Conservation (phyloP, 139 green algal genomes). For the Zygnema cylindricum region DNA sequence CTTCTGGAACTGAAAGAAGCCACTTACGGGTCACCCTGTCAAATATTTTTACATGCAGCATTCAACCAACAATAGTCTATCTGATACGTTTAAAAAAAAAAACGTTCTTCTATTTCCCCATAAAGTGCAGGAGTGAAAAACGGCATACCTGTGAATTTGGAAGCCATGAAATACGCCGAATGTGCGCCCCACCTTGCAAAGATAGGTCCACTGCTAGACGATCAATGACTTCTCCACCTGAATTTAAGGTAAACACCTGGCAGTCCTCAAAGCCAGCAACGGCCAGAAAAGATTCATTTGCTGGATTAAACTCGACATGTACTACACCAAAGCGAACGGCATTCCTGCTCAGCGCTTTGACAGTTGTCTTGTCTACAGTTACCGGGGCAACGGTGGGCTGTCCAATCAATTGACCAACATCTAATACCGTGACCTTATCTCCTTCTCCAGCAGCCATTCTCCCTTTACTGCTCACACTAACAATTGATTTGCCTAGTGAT, state of each 20-base stretch:
- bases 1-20: too few relatives aligned
- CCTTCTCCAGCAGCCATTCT: constrained; percentile 60
- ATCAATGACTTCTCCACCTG: constrained; percentile 53
- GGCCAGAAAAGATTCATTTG: constrained; percentile 57
- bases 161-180: constrained; percentile 49
- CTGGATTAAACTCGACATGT: constrained; percentile 60
- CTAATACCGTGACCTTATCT: constrained; percentile 62
- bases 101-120: not conserved
- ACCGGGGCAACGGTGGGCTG: not conserved
- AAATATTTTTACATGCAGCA: too few relatives aligned
- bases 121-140: not conserved
- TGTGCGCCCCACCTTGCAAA: constrained; percentile 27
- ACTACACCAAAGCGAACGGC: constrained; percentile 53
- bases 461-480: constrained; percentile 48
- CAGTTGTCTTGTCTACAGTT: constrained; percentile 39
- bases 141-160: constrained; percentile 37
- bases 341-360: constrained; percentile 50
- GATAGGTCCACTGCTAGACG: constrained; percentile 44
- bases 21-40: too few relatives aligned
- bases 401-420: constrained; percentile 48
- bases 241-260: constrained; percentile 59
- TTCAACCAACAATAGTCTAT: too few relatives aligned
- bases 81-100: constrained; percentile 5
- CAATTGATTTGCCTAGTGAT: constrained; percentile 33
- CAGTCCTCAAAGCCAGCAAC: constrained; percentile 56